Evolutionary conservation across 192 early-diverging fungal genomes (phyloP), one percentile per base, ranked within the genome.

Genomic region (Hyaloraphidium curvatum): DNA sequence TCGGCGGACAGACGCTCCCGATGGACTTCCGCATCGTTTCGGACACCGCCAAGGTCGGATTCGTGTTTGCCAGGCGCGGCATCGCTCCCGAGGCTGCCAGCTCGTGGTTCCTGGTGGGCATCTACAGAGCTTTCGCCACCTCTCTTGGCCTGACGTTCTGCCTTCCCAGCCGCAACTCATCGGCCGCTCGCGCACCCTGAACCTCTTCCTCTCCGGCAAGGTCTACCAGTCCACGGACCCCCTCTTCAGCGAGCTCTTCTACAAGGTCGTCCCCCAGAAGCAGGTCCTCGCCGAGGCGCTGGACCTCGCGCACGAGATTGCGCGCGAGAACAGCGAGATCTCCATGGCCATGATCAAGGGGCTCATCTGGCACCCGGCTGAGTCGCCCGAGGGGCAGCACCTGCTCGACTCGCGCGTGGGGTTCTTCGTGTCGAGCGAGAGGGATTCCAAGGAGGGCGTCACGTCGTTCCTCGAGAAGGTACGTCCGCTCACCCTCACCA

Each of bases 11-110:
- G 43, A 48, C 53, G 4, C 27, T 63, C 0, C 55, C 61, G 4
- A 52, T 50, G 28, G 61, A 63, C 35, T 17, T 63, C 17, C 52
- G 61, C 9, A 54, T 63, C 51, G 56, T 55, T 2, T 50, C 31
- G 1, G 29, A 4, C 14, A 40, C 30, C 7, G 56, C 61, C 3
- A 60, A 60, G 52, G 54, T 63, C 54, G 61, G 61, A 19, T 63
- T 63, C 52, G 57, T 61, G n/a, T 63, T 63, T 54, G 58, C 54
- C 0, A 25, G 55, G 26, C 13, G 58, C 5, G 58, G 58, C 2
- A 59, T 59, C 25, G 31, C 23, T 4, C 54, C 30, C 23, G 54
- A 35, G 21, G 54, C 52, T 23, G 54, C 37, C 23, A 55, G 40
- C 26, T 23, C 50, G 0, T 25, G 30, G 5, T 26, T 60, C 0